Evolutionary conservation across 805 yeast genomes (phyloP).

Genomic region (Torulaspora quercuum): DNA sequence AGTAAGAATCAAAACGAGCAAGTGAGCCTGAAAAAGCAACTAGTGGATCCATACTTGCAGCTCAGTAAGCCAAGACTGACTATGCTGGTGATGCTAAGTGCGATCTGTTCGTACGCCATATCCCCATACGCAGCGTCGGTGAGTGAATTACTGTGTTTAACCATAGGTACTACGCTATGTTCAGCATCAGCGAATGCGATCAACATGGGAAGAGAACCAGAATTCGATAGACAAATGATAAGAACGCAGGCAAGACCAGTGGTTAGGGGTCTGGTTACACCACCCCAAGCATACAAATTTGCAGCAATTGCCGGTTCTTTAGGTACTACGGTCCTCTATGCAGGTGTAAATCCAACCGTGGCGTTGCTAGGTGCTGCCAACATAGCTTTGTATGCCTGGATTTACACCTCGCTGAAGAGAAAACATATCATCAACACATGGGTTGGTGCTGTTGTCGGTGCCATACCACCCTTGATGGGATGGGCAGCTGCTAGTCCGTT

Average conservation of each 20-base stretch:
- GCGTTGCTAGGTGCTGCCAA: slow-evolving; percentile 77
- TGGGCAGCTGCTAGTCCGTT: slow-evolving; percentile 92
- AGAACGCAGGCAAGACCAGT: slow-evolving; percentile 89
- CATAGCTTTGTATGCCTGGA: slow-evolving; percentile 81
- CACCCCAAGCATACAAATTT: slow-evolving; percentile 74
- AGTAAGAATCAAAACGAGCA: slow-evolving; percentile 8
- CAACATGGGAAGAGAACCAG: slow-evolving; percentile 95
- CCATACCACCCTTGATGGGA: slow-evolving; percentile 98
- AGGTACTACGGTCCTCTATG: slow-evolving; percentile 65
- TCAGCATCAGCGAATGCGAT: slow-evolving; percentile 96
- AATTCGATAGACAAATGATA: slow-evolving; percentile 79
- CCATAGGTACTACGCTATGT: slow-evolving; percentile 80
- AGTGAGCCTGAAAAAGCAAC: slow-evolving; percentile 35
- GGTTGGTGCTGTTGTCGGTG: slow-evolving; percentile 99
- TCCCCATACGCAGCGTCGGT: slow-evolving; percentile 81
- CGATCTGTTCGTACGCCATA: slow-evolving; percentile 90
- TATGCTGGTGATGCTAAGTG: slow-evolving; percentile 80
- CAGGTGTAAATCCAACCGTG: slow-evolving; percentile 84
- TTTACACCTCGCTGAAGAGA: slow-evolving; percentile 87
- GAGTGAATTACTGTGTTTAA: slow-evolving; percentile 63
- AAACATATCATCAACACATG: slow-evolving; percentile 85
- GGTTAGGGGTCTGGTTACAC: slow-evolving; percentile 73
- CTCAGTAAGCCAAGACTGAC: slow-evolving; percentile 90
- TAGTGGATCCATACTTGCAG: slow-evolving; percentile 64
- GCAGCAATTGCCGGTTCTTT: slow-evolving; percentile 69